Conservation (phyloP, 2,329 filamentous ascomycete species). For the Exophiala sideris region DNA sequence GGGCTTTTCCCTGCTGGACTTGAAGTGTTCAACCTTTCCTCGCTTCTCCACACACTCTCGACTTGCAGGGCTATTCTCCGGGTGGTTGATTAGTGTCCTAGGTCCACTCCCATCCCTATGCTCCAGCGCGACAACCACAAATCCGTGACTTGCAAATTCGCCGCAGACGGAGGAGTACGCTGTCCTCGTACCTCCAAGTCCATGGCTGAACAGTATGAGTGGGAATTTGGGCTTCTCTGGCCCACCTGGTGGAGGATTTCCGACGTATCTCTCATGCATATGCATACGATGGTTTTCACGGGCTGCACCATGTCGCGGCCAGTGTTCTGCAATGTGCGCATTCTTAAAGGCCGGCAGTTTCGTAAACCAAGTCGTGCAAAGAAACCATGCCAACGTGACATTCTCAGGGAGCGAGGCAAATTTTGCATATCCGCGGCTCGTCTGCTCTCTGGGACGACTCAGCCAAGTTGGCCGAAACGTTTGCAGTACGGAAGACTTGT, state of each 20-base stretch:
- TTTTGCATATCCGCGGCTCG: slow-evolving; percentile 60
- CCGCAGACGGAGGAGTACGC: slow-evolving; percentile 62
- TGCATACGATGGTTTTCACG: slow-evolving; percentile 35
- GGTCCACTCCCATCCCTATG: slow-evolving; percentile 64
- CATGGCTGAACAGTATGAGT: slow-evolving; percentile 64
- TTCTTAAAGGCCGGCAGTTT: slow-evolving; percentile 64
- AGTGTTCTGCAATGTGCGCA: slow-evolving; percentile 54
- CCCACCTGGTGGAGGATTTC: slow-evolving; percentile 39
- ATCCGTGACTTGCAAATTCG: slow-evolving; percentile 64
- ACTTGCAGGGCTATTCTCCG: slow-evolving; percentile 35
- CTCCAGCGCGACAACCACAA: slow-evolving; percentile 63
- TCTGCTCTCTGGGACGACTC: slow-evolving; percentile 54
- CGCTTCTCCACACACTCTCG: slow-evolving; percentile 30
- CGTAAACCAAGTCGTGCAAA: slow-evolving; percentile 59
- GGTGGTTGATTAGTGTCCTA: slow-evolving; percentile 59
- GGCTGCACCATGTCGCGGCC: slow-evolving; percentile 46
- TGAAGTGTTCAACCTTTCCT: slow-evolving; percentile 37
- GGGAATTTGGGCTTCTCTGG: slow-evolving; percentile 52
- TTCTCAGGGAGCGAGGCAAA: slow-evolving; percentile 54
- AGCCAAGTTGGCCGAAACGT: slow-evolving; percentile 61
- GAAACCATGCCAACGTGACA: slow-evolving; percentile 53
- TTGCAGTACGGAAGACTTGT: slow-evolving; percentile 40
- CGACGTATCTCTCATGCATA: slow-evolving; percentile 39
- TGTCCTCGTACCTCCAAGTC: slow-evolving; percentile 61
- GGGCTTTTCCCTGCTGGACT: slow-evolving; percentile 36